Percentiles rank a stretch among this genome's conserved stretches.
These are phyloP conservation scores for Wickerhamiella sorbophila DNA, from an alignment of 805 yeast genomes.

Conservation along the genomic window DNA sequence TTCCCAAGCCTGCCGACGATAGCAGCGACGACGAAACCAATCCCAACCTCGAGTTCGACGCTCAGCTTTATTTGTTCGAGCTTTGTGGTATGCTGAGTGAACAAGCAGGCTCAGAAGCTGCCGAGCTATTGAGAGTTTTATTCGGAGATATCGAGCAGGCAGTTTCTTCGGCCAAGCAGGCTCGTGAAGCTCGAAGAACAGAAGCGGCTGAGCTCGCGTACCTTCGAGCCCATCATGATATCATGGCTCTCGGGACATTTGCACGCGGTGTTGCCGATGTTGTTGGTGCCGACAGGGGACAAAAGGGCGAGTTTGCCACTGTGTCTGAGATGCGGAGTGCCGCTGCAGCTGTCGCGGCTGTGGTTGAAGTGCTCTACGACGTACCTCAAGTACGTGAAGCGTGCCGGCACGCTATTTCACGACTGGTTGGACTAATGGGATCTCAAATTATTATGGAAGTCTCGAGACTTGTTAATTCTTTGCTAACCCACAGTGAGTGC, in stretches of 20 bases:
- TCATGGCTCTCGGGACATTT: slow-evolving; percentile 82
- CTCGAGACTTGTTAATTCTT: slow-evolving; percentile 55
- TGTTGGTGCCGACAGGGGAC: slow-evolving; percentile 6
- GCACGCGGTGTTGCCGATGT: slow-evolving; percentile 66
- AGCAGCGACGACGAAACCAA: slow-evolving; percentile 29
- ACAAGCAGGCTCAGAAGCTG: slow-evolving; percentile 31
- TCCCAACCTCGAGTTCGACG: slow-evolving; percentile 44
- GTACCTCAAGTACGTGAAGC: slow-evolving; percentile 68
- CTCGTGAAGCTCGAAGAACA: slow-evolving; percentile 22
- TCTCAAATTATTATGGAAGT: slow-evolving; percentile 36
- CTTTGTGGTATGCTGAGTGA: slow-evolving; percentile 66
- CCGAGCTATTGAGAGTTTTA: slow-evolving; percentile 54
- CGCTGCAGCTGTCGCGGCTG: slow-evolving; percentile 70
- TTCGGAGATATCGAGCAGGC: slow-evolving; percentile 51
- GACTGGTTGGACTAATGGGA: slow-evolving; percentile 66
- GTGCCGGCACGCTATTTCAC: slow-evolving; percentile 71
- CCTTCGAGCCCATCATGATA: slow-evolving; percentile 69
- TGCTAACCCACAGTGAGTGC: slow-evolving; percentile 45
- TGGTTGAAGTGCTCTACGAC: slow-evolving; percentile 59
- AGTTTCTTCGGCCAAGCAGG: slow-evolving; percentile 5
- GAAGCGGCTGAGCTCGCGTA: slow-evolving; percentile 5
- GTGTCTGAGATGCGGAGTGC: slow-evolving; percentile 46
- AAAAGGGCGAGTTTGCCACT: slow-evolving; percentile 17
- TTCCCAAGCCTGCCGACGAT: slow-evolving; percentile 34
- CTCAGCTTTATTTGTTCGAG: slow-evolving; percentile 74